These are phyloP conservation scores for Coccomyxa sp. DNA, from an alignment of 139 green algal genomes.

Conservation along the genomic window DNA sequence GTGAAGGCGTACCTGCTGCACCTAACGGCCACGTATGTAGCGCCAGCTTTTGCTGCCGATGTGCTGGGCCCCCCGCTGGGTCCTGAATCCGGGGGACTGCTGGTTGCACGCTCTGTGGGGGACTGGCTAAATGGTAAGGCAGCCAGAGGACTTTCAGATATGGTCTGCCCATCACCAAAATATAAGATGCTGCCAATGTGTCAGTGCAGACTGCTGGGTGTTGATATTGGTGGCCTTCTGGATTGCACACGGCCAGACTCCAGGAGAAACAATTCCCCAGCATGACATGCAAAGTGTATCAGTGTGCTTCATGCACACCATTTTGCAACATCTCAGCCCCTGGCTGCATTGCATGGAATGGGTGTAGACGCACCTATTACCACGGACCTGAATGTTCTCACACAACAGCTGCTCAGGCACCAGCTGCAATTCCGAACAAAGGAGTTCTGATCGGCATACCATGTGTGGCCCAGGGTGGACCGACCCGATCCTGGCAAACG, in stretches of 20 bases:
- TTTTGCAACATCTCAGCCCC: no score
- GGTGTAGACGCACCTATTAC: not conserved
- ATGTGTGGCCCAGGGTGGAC: not conserved
- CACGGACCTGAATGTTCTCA: not conserved
- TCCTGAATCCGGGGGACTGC: slow-evolving; percentile 10
- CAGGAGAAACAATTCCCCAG: no score
- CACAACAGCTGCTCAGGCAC: not conserved
- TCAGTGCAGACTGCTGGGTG: no score
- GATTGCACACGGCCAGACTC: no score
- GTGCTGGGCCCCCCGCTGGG: not conserved
- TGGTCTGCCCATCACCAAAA: not conserved
- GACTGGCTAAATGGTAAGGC: slow-evolving; percentile 35
- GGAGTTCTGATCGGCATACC: no score
- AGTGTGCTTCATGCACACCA: no score
- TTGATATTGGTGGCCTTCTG: no score
- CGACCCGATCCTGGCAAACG: slow-evolving; percentile 9
- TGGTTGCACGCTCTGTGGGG: slow-evolving; percentile 14
- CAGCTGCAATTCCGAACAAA: no score
- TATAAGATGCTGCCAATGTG: no score
- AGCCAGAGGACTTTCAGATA: not conserved
- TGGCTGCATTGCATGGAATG: no score
- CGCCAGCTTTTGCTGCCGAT: not conserved
- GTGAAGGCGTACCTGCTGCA: slow-evolving; percentile 25
- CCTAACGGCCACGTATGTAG: not conserved
- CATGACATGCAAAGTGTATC: no score